Base-by-base conservation (phyloP, 345 rosid genomes). In the Salix udensis region DNA sequence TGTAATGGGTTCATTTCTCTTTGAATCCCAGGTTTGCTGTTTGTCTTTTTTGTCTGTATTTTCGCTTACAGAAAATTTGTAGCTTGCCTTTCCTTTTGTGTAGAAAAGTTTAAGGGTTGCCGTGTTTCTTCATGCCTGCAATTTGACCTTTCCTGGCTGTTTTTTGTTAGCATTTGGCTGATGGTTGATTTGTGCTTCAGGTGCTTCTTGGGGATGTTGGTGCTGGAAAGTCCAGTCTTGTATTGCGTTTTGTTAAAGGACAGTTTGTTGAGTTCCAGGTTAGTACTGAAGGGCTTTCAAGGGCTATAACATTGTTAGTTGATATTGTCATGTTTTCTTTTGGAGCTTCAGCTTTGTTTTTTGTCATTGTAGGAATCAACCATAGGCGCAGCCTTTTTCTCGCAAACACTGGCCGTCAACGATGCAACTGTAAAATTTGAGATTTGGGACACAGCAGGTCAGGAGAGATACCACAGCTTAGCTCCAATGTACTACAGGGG, bases 381-480 rank as follows among this genome's bases (percentile, higher is more conserved):
- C 28, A 96, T 96, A 1, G 97, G 99, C 37, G 99, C 99, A 53
- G 99, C 97, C 21, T 93, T 96, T 75, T 96, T 96, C 84, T 92
- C 98, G 34, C 99, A 96, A 83, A 91, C 98, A 31, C 70, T 96
- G 86, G 95, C 95, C n/a, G 98, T 90, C 46, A 92, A 92, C 78
- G 98, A 93, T 75, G 95, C 94, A 0, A 93, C 97, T 26, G 95
- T 96, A 2, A 96, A 96, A 80, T 96, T 96, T 87, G 99, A 96
- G 88, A 96, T 96, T 18, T 96, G 99, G 99, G 99, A 96, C 84
- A 96, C 99, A 44, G 99, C 99, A 0, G 99, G 99, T 40, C 99
- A 96, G 77, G 97, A 96, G 88, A 87, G 97, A 40, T 96, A 96
- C 75, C 99, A 93, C 79, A 96, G 99, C 80, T 86, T 96, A 83